Percentiles rank a stretch among this genome's conserved stretches.
Conservation (phyloP, 139 green algal genomes). For the Chlorella ohadii region DNA sequence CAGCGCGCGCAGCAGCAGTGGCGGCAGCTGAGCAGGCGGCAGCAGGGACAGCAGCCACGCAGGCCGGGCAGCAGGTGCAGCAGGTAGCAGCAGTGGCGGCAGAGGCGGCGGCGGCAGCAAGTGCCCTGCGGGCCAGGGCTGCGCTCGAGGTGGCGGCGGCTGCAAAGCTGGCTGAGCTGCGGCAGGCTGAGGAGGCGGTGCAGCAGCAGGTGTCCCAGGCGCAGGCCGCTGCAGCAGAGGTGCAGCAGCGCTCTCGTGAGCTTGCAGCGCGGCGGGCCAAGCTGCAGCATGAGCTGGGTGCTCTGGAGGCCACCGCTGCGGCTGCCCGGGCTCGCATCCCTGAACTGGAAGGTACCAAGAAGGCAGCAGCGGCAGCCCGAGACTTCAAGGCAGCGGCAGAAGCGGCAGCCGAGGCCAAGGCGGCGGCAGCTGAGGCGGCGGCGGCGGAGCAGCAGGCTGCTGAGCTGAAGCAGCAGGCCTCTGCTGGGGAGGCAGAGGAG, state of each 20-base stretch:
- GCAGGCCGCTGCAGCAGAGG: conserved; percentile 30
- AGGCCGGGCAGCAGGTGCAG: conserved; percentile 2
- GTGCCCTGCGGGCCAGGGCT: not conserved
- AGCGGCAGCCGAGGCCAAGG: conserved; percentile 61
- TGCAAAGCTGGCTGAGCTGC: conserved; percentile 4
- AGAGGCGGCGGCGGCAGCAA: conserved; percentile 32
- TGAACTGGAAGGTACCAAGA: conserved; percentile 66
- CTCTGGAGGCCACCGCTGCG: conserved; percentile 40
- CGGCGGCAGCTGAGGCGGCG: not conserved
- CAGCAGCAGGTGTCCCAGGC: conserved; percentile 12
- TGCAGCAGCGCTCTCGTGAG: conserved; percentile 31
- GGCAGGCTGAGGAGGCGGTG: not conserved
- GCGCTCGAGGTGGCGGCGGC: not conserved
- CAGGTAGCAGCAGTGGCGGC: not conserved
- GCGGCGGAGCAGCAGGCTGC: conserved; percentile 5
- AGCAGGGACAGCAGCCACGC: not conserved
- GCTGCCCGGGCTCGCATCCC: conserved; percentile 45
- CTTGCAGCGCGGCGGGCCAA: conserved; percentile 19
- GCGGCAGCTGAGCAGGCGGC: conserved; percentile 1
- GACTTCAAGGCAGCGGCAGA: conserved; percentile 70
- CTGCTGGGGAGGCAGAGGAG: conserved; percentile 8
- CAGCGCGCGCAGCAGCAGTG: not conserved
- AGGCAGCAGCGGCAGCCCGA: conserved; percentile 55
- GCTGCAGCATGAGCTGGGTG: conserved; percentile 49
- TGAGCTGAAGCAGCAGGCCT: conserved; percentile 10